Percentiles rank a stretch among this genome's conserved stretches.
Evolutionary conservation across 768 basidiomycete species (phyloP).

Genomic region (Tylopilus vinaceipallidus): DNA sequence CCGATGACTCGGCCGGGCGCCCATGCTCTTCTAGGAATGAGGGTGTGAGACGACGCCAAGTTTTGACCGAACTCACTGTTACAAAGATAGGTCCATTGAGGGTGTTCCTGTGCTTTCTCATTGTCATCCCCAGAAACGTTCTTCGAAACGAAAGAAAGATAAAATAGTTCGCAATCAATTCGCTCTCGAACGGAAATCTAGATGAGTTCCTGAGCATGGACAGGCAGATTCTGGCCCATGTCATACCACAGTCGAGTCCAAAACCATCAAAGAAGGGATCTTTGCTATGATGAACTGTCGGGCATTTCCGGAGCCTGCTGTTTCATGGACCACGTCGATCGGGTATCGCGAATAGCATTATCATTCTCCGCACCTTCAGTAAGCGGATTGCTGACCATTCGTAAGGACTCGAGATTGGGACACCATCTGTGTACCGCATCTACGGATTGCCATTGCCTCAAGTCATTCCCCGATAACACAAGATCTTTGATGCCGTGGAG

Average conservation of each 20-base stretch:
- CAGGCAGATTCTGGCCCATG: slow-evolving; percentile 1
- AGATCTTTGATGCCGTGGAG: slow-evolving; percentile 51
- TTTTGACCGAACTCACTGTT: slow-evolving; percentile 42
- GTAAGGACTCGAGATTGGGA: slow-evolving; percentile 60
- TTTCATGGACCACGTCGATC: background rate
- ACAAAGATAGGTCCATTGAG: slow-evolving; percentile 64
- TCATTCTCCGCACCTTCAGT: slow-evolving; percentile 43
- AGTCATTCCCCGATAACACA: slow-evolving; percentile 58
- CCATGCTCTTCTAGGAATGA: slow-evolving; percentile 51
- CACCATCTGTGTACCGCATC: slow-evolving; percentile 70
- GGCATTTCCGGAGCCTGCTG: slow-evolving; percentile 42
- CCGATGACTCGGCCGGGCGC: slow-evolving; percentile 38
- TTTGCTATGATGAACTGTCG: slow-evolving; percentile 67
- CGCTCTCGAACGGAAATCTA: slow-evolving; percentile 73
- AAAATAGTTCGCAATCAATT: slow-evolving; percentile 80
- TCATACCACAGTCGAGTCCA: slow-evolving; percentile 67
- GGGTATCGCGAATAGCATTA: background rate
- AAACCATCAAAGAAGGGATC: slow-evolving; percentile 55
- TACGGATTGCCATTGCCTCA: slow-evolving; percentile 59
- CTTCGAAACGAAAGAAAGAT: slow-evolving; percentile 63
- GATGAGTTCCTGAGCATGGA: slow-evolving; percentile 10
- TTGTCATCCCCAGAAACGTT: slow-evolving; percentile 40
- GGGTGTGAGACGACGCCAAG: background rate
- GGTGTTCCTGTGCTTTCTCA: slow-evolving; percentile 49
- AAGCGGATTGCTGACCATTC: slow-evolving; percentile 63